Base-by-base conservation (phyloP, 495 filamentous ascomycete genomes). In the Aspergillus heteromorphus region DNA sequence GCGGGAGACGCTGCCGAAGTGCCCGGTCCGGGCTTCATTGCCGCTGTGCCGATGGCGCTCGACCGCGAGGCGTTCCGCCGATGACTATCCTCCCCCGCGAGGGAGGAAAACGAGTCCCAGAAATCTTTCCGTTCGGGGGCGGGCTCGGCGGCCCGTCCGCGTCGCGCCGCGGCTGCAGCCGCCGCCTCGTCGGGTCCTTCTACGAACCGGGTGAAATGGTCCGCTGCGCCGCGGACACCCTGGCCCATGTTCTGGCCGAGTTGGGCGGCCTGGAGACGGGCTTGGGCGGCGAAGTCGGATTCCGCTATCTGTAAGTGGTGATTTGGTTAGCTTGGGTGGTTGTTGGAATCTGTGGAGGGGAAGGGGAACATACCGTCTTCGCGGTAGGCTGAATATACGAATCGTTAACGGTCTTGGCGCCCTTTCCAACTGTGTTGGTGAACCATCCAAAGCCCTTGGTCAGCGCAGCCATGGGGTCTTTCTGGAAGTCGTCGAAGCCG, bases 391-490 rank as follows among this genome's bases (percentile, higher is more conserved):
- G 88, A 34, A 98, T 86, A 73, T 87, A 96, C 23, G 83, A 80
- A 58, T 96, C 85, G 66, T 97, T 92, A 25, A 96, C 82, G 1
- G 80, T 88, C 77, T 95, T 93, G 13, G 91, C 93, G 53, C 85
- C 83, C 77, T 91, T 92, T 14, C 84, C 86, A 13, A 97, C 91
- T 29, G 88, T 87, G 11, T 79, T 84, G 16, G 89, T 81, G 59
- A 98, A 92, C 88, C 95, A 97, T 1, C 95, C 92, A 61, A 97
- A 92, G 6, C 93, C 87, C 72, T 96, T 97, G 21, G 81, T 89
- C 61, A 98, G 65, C 43, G 92, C 89, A 0, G 82, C 91, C 53
- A 97, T 79, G 2, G 95, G 91, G 68, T 98, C 93, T 59, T 87
- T 87, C 70, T 92, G 88, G 59, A 97, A 83, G 31, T 96, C 91